Percentiles rank a stretch among this genome's conserved stretches.
Evolutionary conservation across 148 eudicot species (phyloP).

Genomic region (Rhododendron griersonianum): DNA sequence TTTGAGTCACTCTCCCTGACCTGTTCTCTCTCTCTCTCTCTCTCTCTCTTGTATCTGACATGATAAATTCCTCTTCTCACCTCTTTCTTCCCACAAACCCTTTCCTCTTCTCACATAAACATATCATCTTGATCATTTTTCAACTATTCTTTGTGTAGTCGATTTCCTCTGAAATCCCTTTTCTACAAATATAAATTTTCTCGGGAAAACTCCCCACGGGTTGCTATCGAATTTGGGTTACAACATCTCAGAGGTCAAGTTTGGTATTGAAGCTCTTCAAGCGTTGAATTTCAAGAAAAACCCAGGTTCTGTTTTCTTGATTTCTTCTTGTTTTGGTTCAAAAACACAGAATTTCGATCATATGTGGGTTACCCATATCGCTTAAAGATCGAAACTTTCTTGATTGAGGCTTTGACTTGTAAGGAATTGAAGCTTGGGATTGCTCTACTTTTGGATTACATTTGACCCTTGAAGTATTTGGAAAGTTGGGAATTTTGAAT

Average conservation of each 20-base stretch:
- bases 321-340: neutral
- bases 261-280: neutral
- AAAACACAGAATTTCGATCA: neutral
- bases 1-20: neutral
- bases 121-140: neutral
- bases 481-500: neutral
- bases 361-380: neutral
- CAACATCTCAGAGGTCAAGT: neutral
- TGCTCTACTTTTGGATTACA: neutral
- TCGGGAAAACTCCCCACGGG: neutral
- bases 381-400: neutral
- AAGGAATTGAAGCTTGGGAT: neutral
- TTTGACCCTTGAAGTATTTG: neutral
- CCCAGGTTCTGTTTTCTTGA: neutral
- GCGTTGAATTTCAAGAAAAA: neutral
- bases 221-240: neutral
- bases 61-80: neutral
- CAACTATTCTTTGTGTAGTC: neutral
- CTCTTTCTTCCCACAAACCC: neutral
- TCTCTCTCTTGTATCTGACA: neutral
- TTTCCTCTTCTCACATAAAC: neutral
- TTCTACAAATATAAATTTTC: neutral
- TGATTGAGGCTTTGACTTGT: neutral
- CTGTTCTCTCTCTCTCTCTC: neutral
- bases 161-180: neutral